Evolutionary conservation across 1,139 yeast species (phyloP).

Genomic region (Debaryomyces subglobosus): DNA sequence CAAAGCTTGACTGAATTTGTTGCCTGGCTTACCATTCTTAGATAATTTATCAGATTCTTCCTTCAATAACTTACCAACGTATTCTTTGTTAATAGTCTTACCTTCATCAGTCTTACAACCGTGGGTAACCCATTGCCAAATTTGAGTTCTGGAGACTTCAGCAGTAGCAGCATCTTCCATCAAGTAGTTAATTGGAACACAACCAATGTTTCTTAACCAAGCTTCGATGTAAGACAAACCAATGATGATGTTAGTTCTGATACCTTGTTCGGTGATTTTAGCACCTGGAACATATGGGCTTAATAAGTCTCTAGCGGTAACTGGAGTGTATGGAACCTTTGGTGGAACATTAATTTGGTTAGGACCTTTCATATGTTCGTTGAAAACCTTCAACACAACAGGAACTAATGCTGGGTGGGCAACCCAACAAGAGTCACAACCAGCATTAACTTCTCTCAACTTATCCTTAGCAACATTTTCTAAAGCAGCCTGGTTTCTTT

Average conservation of each 20-base stretch:
- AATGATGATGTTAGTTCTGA: conserved; percentile 69
- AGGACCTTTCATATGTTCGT: conserved; percentile 82
- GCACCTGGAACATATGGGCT: conserved; percentile 71
- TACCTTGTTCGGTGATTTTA: conserved; percentile 69
- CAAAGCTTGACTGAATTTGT: conserved; percentile 66
- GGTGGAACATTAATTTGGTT: conserved; percentile 74
- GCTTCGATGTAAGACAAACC: conserved; percentile 82
- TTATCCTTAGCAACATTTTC: conserved; percentile 73
- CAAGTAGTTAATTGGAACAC: conserved; percentile 80
- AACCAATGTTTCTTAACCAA: conserved; percentile 78
- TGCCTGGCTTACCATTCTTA: conserved; percentile 50
- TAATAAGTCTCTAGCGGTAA: conserved; percentile 69
- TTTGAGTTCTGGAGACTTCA: conserved; percentile 80
- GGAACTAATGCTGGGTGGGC: conserved; percentile 81
- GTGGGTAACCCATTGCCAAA: conserved; percentile 85
- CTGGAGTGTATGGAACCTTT: conserved; percentile 45
- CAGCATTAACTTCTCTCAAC: conserved; percentile 72
- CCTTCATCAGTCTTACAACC: conserved; percentile 66
- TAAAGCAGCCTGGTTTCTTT: conserved; percentile 67
- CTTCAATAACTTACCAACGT: conserved; percentile 55
- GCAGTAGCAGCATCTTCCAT: conserved; percentile 93
- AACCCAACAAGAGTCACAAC: conserved; percentile 84
- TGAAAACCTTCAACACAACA: conserved; percentile 74
- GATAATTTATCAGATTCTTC: conserved; percentile 66
- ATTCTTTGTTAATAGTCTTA: conserved; percentile 58